These are phyloP conservation scores for Kuraishia molischiana DNA, from an alignment of 805 yeast species.

Conservation along the genomic window DNA sequence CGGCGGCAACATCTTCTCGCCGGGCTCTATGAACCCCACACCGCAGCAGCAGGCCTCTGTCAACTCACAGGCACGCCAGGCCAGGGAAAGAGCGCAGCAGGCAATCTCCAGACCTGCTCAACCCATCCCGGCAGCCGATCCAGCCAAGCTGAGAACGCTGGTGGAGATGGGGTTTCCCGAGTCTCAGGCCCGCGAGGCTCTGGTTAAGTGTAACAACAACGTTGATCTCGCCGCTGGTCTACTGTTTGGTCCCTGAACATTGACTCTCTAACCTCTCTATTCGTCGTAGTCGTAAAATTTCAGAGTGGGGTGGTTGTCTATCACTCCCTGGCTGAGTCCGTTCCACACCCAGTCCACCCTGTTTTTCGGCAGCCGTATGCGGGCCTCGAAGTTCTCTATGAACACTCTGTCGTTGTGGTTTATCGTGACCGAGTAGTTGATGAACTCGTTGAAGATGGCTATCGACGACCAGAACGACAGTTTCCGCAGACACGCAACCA, in stretches of 20 bases:
- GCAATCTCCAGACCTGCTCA: slow-evolving; percentile 13
- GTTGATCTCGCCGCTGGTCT: slow-evolving; percentile 81
- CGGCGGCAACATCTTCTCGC: slow-evolving; percentile 24
- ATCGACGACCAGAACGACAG: slow-evolving; percentile 83
- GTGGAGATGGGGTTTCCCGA: slow-evolving; percentile 64
- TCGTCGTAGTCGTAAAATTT: slow-evolving; percentile 15
- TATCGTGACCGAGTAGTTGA: slow-evolving; percentile 64
- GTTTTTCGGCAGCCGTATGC: slow-evolving; percentile 41
- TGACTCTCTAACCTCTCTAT: background rate
- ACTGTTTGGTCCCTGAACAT: slow-evolving; percentile 33
- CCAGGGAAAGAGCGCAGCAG: slow-evolving; percentile 6
- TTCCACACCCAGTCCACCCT: slow-evolving; percentile 59
- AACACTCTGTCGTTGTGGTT: slow-evolving; percentile 78
- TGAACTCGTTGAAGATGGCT: slow-evolving; percentile 79
- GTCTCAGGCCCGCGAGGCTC: slow-evolving; percentile 53
- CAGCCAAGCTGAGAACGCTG: slow-evolving; percentile 29
- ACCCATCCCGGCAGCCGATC: slow-evolving; percentile 15
- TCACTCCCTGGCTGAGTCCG: slow-evolving; percentile 49
- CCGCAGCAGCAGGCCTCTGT: background rate
- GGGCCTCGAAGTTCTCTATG: slow-evolving; percentile 70
- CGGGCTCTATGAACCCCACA: slow-evolving; percentile 5
- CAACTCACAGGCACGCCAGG: slow-evolving; percentile 1
- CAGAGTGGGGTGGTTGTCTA: slow-evolving; percentile 45
- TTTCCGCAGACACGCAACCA: slow-evolving; percentile 80
- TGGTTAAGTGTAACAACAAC: slow-evolving; percentile 62